Evolutionary conservation across 2,329 filamentous ascomycete genomes (phyloP), one percentile per base, ranked within the genome.

Genomic region (Allantophomopsis lycopodina): DNA sequence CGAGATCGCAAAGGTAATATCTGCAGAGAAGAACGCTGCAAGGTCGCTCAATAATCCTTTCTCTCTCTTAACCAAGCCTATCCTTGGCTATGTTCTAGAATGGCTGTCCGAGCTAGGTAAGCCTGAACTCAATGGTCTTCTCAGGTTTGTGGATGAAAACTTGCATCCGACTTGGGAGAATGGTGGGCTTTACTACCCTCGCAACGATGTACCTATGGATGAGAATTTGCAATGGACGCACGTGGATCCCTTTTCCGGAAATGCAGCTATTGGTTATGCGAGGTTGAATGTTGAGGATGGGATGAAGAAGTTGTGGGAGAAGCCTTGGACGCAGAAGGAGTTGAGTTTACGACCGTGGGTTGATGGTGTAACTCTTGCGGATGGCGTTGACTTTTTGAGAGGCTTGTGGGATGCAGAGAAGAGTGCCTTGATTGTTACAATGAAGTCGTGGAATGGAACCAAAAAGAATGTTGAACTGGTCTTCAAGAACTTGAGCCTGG

Each of bases 161-260:
- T 38, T 60, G 3, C 21, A 42, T 2, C 56, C 58, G 0, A 49
- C 44, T 0, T 61, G 58, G 58, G 51, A 54, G 28, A 50, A 53
- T 0, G 58, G 59, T 1, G 59, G 60, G 0, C 42, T 61, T 5
- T 60, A 50, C 38, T 62, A 62, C 35, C 48, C 50, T 1, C 44
- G 55, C 8, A 48, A 52, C 23, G 55, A 54, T 16, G 36, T 36
- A 6, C 32, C 39, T 1, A 40, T 46, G 15, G 50, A 58, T 39
- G 39, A 48, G 3, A 36, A 52, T 0, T 46, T 46, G 3, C 44
- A 51, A 5, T 52, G 52, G 46, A 50, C 43, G 1, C 43, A 47
- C 32, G 50, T 60, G 40, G 58, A 62, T 18, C 56, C 58, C 1
- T 59, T 55, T 15, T 48, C 57, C 0, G 57, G 61, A 0, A 62